These are phyloP conservation scores for Trypanosoma mega DNA, from an alignment of 208 protist genomes.

Conservation along the genomic window DNA sequence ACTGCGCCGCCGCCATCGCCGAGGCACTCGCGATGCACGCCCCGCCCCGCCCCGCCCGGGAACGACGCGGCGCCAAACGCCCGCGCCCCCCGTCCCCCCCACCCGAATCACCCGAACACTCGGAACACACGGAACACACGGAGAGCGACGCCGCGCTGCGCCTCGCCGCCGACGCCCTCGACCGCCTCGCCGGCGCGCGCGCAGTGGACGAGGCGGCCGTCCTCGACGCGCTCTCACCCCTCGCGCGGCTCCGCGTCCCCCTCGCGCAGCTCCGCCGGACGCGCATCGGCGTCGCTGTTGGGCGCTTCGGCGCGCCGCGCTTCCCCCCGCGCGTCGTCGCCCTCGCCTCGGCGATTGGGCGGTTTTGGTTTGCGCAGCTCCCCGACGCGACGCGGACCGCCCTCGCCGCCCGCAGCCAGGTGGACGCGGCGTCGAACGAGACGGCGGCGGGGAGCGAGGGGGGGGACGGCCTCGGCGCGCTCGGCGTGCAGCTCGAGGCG, in stretches of 20 bases:
- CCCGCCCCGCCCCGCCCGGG: slow-evolving; percentile 13
- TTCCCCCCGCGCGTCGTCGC: slow-evolving; percentile 40
- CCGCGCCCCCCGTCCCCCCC: no score
- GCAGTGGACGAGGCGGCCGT: slow-evolving; percentile 28
- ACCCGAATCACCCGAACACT: no score
- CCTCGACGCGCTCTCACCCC: slow-evolving; percentile 37
- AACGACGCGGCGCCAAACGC: slow-evolving; percentile 8
- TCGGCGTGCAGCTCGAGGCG: slow-evolving; percentile 58
- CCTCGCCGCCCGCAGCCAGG: slow-evolving; percentile 36
- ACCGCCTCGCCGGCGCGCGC: slow-evolving; percentile 30
- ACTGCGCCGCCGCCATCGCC: slow-evolving; percentile 57
- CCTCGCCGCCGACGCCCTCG: slow-evolving; percentile 57
- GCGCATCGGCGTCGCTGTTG: slow-evolving; percentile 57
- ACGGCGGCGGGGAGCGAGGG: slow-evolving; percentile 33
- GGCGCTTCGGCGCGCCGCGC: slow-evolving; percentile 38
- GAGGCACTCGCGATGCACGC: slow-evolving; percentile 41
- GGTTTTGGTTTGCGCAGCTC: slow-evolving; percentile 74
- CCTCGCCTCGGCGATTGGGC: slow-evolving; percentile 59
- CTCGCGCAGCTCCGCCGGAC: slow-evolving; percentile 57
- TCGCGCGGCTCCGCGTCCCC: slow-evolving; percentile 44
- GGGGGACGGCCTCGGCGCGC: slow-evolving; percentile 35
- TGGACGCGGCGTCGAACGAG: slow-evolving; percentile 51
- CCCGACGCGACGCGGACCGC: slow-evolving; percentile 37
- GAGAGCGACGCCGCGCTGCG: slow-evolving; percentile 25
- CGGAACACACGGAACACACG: slow-evolving; percentile 17